Evolutionary conservation across 176 grass and related monocot species (phyloP).

Genomic region (Calamus simplicifolius): DNA sequence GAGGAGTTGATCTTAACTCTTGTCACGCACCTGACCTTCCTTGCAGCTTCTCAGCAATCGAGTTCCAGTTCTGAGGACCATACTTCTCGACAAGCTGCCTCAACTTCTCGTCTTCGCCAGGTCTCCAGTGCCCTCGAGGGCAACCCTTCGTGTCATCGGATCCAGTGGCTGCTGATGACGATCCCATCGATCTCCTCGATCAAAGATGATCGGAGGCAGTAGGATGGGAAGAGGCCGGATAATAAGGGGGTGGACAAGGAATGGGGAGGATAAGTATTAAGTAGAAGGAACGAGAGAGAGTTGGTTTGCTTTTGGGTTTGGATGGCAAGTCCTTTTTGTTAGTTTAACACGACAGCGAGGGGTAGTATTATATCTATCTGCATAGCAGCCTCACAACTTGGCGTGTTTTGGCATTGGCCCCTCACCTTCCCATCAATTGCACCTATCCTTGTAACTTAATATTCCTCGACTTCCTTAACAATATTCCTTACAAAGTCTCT

Average conservation of each 20-base stretch:
- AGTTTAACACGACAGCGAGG: conserved; percentile 14
- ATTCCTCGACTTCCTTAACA: conserved; percentile 18
- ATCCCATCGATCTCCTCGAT: neutral
- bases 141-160: neutral
- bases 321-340: conserved; percentile 24
- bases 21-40: conserved; percentile 12
- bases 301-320: conserved; percentile 16
- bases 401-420: neutral
- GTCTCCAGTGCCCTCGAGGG: conserved; percentile 18
- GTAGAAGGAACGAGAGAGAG: neutral
- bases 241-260: no score
- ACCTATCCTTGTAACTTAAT: conserved; percentile 11
- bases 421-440: conserved; percentile 10
- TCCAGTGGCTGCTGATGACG: neutral
- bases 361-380: conserved; percentile 2
- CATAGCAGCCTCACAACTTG: conserved; percentile 4
- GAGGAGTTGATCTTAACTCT: neutral
- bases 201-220: neutral
- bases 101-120: conserved; percentile 15
- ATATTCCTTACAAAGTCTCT: conserved; percentile 2
- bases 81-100: conserved; percentile 13
- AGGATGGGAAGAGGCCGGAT: neutral
- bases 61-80: conserved; percentile 29
- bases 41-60: conserved; percentile 13
- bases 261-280: conserved; percentile 2